Conservation (phyloP, 352 stramenopile species). For the Phytopythium sindhum region DNA sequence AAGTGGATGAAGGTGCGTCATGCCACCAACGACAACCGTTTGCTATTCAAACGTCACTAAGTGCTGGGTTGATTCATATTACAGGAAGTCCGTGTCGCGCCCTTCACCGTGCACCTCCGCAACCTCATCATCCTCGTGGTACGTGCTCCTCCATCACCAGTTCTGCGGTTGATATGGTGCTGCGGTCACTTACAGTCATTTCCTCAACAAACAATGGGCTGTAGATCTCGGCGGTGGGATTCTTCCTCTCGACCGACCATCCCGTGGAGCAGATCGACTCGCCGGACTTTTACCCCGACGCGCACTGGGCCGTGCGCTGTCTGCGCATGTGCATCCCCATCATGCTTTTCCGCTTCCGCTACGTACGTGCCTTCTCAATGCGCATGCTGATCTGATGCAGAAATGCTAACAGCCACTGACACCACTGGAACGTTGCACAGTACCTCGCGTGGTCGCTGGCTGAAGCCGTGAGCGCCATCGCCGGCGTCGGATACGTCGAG, state of each 20-base stretch:
- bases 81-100: conserved; percentile 58
- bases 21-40: neutral
- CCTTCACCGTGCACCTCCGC: conserved; percentile 57
- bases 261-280: conserved; percentile 81
- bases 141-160: conserved; percentile 6
- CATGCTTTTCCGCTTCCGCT: conserved; percentile 83
- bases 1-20: conserved; percentile 73
- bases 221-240: conserved; percentile 63
- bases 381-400: neutral
- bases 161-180: neutral
- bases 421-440: conserved; percentile 17
- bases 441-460: conserved; percentile 87
- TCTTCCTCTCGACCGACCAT: conserved; percentile 71
- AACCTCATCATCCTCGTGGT: conserved; percentile 79
- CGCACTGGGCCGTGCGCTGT: conserved; percentile 56
- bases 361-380: conserved; percentile 38
- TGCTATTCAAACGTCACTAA: neutral
- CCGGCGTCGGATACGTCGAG: conserved; percentile 76
- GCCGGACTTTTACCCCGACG: conserved; percentile 62
- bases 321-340: conserved; percentile 70
- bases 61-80: neutral
- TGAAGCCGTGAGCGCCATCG: conserved; percentile 64
- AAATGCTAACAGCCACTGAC: conserved; percentile 7
- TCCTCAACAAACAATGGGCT: neutral
- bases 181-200: neutral